Base-by-base conservation (phyloP, 2,329 filamentous ascomycete genomes). In the Lecanosticta acicola region DNA sequence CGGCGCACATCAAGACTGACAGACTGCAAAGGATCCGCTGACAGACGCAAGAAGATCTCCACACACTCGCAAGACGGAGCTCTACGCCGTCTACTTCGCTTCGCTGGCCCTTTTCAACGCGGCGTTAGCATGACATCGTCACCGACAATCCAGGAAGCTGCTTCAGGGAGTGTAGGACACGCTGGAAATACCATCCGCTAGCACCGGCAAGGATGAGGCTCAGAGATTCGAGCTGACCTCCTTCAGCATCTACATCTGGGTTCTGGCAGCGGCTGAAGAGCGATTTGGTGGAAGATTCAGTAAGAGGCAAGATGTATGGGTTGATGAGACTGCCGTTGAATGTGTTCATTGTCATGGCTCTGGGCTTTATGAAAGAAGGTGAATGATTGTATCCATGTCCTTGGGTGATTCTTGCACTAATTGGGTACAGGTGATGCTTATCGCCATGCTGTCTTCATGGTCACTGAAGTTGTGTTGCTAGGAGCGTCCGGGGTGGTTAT, bases 301-400 rank as follows among this genome's bases (percentile, higher is more conserved):
- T 71, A 18, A 67, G 79, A 35, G 76, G 73, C 2, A 72, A 71
- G 35, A 69, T 81, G 13, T 82, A 82, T 58, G 74, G 75, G 13
- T 65, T 79, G 42, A 65, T 82, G 58, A 70, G 79, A 21, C 68
- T 82, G 11, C 79, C 79, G 9, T 62, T 83, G 50, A 82, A 81
- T 56, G 50, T 76, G 13, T 78, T 79, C 55, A 75, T 80, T 1
- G 71, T 79, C 8, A 63, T 71, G 4, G 71, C 74, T 10, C 58
- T 79, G 40, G 64, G 66, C 14, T 58, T 74, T 32, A 71, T 72
- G 3, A 62, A 67, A 48, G 74, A 57, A 49, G 58, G 57, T 57
- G 26, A 40, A 13, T n/a, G n/a, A 8, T n/a, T 9, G n/a, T n/a
- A n/a, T n/a, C n/a, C 11, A 29, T 5, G 5, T 34, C n/a, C 26